phyloP scores from a whole-genome alignment of 306 rosid genomes.

The Dicorynia guianensis region DNA sequence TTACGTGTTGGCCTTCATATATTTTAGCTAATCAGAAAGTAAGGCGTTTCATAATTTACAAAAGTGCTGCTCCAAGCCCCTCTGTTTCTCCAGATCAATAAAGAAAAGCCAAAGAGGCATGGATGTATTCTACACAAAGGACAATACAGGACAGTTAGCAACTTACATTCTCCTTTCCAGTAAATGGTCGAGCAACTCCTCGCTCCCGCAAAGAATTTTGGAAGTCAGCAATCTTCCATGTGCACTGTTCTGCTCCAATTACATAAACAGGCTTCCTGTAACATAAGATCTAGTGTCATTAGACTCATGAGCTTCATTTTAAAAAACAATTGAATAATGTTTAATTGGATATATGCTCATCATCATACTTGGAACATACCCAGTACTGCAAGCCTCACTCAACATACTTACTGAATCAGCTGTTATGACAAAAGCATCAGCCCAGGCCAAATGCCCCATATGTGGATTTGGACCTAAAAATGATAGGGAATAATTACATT shows the following conservation, averaged over 20 bases:
- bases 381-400: conserved; percentile 94
- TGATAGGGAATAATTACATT: conserved; percentile 3
- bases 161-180: conserved; percentile 86
- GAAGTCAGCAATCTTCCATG: conserved; percentile 92
- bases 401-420: conserved; percentile 96
- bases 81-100: neutral
- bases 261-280: conserved; percentile 90
- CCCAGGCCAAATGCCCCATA: conserved; percentile 85
- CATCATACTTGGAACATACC: conserved; percentile 64
- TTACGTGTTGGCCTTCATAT: neutral
- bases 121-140: neutral
- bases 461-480: conserved; percentile 81
- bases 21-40: neutral
- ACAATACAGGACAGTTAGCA: conserved; percentile 33
- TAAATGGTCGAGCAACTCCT: conserved; percentile 76
- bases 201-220: conserved; percentile 69
- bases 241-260: conserved; percentile 76
- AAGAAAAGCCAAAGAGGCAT: neutral
- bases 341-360: conserved; percentile 13
- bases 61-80: neutral
- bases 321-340: conserved; percentile 32
- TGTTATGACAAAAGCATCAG: conserved; percentile 88
- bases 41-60: neutral
- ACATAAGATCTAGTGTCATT: conserved; percentile 21
- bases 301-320: conserved; percentile 33